Evolutionary conservation across 257 asterid species (phyloP).

Genomic region (Solanum stenotomum): DNA sequence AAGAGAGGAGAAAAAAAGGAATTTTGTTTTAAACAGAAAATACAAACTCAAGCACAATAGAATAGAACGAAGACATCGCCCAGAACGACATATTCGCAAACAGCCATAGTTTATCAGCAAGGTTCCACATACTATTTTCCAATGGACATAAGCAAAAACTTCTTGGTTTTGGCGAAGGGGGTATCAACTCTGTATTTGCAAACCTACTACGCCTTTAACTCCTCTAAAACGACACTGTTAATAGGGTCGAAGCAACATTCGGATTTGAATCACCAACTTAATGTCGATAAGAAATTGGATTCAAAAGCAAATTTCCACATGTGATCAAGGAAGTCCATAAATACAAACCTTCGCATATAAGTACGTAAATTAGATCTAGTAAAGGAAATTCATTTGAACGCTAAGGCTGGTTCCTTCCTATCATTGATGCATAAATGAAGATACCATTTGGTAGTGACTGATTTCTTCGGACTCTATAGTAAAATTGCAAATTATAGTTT

Average conservation of each 20-base stretch:
- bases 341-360: neutral
- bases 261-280: neutral
- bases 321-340: neutral
- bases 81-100: neutral
- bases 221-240: neutral
- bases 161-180: neutral
- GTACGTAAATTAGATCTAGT: neutral
- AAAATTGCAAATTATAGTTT: neutral
- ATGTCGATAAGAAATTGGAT: neutral
- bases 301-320: neutral
- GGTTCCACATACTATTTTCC: neutral
- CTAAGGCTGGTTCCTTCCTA: neutral
- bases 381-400: neutral
- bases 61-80: neutral
- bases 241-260: neutral
- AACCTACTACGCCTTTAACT: neutral
- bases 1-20: neutral
- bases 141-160: neutral
- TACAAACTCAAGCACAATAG: neutral
- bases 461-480: neutral
- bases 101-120: neutral
- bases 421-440: neutral
- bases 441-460: neutral
- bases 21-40: neutral
- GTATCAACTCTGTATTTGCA: neutral